phyloP scores from a whole-genome alignment of 306 rosid species.

The Echinosophora koreensis region DNA sequence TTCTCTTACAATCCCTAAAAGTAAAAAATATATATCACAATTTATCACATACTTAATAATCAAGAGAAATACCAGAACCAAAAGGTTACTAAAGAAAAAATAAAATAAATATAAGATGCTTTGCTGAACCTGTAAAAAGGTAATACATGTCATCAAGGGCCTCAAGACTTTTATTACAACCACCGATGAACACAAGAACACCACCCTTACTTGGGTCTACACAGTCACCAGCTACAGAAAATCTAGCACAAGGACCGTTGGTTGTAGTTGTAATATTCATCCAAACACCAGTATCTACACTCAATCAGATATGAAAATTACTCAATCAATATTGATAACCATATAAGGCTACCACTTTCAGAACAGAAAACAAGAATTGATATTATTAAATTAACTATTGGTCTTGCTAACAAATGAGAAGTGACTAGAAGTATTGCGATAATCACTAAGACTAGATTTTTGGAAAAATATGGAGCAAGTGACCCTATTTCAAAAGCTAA shows the following conservation, averaged over 20 bases:
- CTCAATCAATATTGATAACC: conserved; percentile 32
- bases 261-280: conserved; percentile 69
- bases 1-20: conserved; percentile 78
- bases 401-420: conserved; percentile 18
- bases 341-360: conserved; percentile 28
- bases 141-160: conserved; percentile 94
- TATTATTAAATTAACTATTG: conserved; percentile 15
- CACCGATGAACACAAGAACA: conserved; percentile 90
- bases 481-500: conserved; percentile 13
- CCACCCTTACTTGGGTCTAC: conserved; percentile 85
- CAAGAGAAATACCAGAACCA: conserved; percentile 42
- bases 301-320: conserved; percentile 42
- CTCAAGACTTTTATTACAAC: conserved; percentile 96
- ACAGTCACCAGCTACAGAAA: conserved; percentile 95
- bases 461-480: not conserved
- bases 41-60: conserved; percentile 26
- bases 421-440: conserved; percentile 8
- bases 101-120: conserved; percentile 30
- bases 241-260: conserved; percentile 88
- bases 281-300: conserved; percentile 89
- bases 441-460: not conserved
- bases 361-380: conserved; percentile 11
- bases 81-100: conserved; percentile 16
- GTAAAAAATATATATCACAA: conserved; percentile 47
- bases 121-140: conserved; percentile 80